These are phyloP conservation scores for Trichoderma hamatum DNA, from an alignment of 2,329 filamentous ascomycete genomes.

Conservation along the genomic window DNA sequence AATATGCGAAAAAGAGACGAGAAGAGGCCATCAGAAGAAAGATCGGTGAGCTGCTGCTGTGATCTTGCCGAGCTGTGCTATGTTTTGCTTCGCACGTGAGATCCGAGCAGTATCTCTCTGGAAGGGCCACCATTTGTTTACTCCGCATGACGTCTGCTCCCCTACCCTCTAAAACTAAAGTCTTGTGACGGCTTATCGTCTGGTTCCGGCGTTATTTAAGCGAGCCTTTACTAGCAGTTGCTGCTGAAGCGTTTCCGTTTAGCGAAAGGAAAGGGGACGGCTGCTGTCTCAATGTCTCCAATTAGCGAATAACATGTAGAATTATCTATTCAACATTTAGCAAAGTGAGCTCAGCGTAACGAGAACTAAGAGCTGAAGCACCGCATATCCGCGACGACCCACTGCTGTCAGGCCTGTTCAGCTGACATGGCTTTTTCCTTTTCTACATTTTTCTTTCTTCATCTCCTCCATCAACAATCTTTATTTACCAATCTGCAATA, in stretches of 20 bases:
- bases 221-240: slow-evolving; percentile 1
- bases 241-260: background rate
- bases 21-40: background rate
- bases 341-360: background rate
- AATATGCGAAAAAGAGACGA: background rate
- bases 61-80: background rate
- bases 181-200: background rate
- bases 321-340: background rate
- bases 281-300: background rate
- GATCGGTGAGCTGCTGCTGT: background rate
- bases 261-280: background rate
- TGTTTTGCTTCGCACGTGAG: background rate
- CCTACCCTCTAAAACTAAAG: background rate
- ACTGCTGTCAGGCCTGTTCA: background rate
- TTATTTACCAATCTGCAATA: background rate
- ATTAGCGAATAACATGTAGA: background rate
- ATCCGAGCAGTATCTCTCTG: background rate
- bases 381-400: background rate
- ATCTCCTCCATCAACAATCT: background rate
- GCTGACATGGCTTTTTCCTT: background rate
- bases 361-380: background rate
- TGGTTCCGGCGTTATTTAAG: background rate
- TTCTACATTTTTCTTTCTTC: background rate
- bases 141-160: background rate
- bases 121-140: background rate